A percentile compares a stretch with the other conserved stretches of the same genome.
phyloP scores from a whole-genome alignment of 768 basidiomycete genomes.

The Guyanaporus albipodus region DNA sequence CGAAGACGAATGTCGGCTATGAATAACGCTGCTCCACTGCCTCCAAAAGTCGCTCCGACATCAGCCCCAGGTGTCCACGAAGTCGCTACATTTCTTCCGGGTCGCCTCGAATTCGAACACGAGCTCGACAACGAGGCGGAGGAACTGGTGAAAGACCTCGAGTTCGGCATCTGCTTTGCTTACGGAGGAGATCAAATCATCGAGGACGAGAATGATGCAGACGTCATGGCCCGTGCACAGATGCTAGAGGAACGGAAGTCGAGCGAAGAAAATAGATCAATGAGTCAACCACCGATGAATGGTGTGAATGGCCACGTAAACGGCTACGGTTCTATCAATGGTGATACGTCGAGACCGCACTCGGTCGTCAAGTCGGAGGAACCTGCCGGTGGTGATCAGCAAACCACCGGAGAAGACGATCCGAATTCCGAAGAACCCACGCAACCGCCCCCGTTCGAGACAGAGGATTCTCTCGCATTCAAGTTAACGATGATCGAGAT shows the following conservation, averaged over 20 bases:
- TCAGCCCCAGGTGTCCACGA: conserved; percentile 93
- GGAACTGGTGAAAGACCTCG: conserved; percentile 90
- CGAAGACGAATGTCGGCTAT: conserved; percentile 83
- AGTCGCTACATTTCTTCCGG: conserved; percentile 88
- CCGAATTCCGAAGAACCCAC: conserved; percentile 60
- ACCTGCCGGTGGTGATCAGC: conserved; percentile 31
- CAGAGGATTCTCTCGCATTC: conserved; percentile 75
- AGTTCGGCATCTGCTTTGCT: conserved; percentile 84
- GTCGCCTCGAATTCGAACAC: conserved; percentile 97
- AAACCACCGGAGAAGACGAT: conserved; percentile 48
- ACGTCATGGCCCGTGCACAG: conserved; percentile 52
- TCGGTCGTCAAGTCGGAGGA: conserved; percentile 42
- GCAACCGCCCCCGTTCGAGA: conserved; percentile 79
- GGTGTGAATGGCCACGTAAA: conserved; percentile 31
- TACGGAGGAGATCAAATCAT: conserved; percentile 81
- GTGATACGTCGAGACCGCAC: conserved; percentile 26
- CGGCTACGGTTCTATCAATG: conserved; percentile 37
- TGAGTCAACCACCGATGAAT: conserved; percentile 23
- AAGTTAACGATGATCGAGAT: conserved; percentile 88
- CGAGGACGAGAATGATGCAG: conserved; percentile 75
- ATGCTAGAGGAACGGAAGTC: conserved; percentile 39
- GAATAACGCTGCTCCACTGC: conserved; percentile 51
- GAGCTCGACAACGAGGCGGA: conserved; percentile 98
- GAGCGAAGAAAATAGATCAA: conserved; percentile 14
- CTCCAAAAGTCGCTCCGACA: conserved; percentile 73